These are phyloP conservation scores for Cenchrus fungigraminus DNA, from an alignment of 176 grass and related monocot genomes.

Conservation along the genomic window DNA sequence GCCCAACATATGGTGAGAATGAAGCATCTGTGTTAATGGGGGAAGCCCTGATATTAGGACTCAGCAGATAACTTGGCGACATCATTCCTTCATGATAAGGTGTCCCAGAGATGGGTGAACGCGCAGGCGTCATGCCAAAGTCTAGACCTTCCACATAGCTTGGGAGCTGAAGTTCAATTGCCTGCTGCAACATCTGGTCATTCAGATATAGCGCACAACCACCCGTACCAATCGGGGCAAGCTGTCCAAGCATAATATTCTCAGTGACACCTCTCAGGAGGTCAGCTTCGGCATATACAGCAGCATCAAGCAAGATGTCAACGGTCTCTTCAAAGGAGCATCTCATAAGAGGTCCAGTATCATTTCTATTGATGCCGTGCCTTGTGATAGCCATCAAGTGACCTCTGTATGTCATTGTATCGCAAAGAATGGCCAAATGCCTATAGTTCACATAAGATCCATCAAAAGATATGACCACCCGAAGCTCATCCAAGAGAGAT, in stretches of 20 bases:
- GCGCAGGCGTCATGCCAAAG: constrained; percentile 80
- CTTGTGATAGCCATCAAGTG: constrained; percentile 96
- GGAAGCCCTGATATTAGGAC: constrained; percentile 90
- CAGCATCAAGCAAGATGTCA: constrained; percentile 91
- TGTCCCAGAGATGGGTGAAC: constrained; percentile 77
- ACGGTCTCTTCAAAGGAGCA: constrained; percentile 95
- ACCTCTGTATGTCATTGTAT: constrained; percentile 95
- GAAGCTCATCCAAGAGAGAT: constrained; percentile 81
- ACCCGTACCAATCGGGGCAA: constrained; percentile 91
- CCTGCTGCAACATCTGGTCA: constrained; percentile 91
- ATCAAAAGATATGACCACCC: constrained; percentile 98
- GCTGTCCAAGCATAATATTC: constrained; percentile 96
- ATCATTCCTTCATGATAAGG: constrained; percentile 97
- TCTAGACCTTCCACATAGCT: constrained; percentile 81
- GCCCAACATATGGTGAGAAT: constrained; percentile 94
- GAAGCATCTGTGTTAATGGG: constrained; percentile 79
- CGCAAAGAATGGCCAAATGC: constrained; percentile 96
- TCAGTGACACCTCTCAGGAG: constrained; percentile 90
- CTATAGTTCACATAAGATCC: constrained; percentile 97
- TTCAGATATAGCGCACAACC: constrained; percentile 85
- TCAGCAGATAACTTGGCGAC: constrained; percentile 89
- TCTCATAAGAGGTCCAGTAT: constrained; percentile 94
- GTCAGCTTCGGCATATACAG: constrained; percentile 94
- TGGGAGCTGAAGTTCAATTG: constrained; percentile 95
- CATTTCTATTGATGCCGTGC: constrained; percentile 93